Evolutionary conservation across 2,329 filamentous ascomycete genomes (phyloP), one percentile per base, ranked within the genome.

Genomic region (Shiraia bambusicola): DNA sequence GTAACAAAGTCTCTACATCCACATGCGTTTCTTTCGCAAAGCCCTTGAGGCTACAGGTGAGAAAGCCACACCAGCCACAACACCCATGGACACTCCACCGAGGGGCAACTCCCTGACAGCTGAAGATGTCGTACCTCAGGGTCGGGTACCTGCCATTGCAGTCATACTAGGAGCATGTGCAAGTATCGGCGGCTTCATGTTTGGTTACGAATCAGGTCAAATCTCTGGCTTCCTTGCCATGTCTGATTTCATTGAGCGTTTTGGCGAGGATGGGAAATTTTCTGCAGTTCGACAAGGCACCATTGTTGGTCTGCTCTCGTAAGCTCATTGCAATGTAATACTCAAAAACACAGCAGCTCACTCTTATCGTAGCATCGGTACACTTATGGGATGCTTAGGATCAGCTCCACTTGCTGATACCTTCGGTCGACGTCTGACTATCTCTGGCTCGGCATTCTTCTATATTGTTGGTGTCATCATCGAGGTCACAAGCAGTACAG

Each of bases 301-400:
- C 7, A 67, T 68, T 33, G 65, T 68, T 24, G 65, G 60, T 56
- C 50, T 68, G 15, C 58, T 65, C 25, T 52, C 52, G 63, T 67
- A 56, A 49, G 64, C 52, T 3, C 11, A 11, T 6, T 12, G 8
- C 2, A 25, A 7, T 12, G 19, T 4, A 22, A 22, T 22, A 8
- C 4, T 16, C 6, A 10, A 8, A 14, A 6, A 14, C 5, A n/a
- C n/a, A n/a, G n/a, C n/a, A 34, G 5, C 26, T 17, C 17, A 30
- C 28, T 33, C 24, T 6, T 28, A 40, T 56, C 30, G 59, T 35
- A 3, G 13, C 28, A 61, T 83, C 26, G 86, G 86, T 34, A 89
- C 86, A 11, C 88, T 90, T 61, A 81, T 88, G 47, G 87, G 87
- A 28, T 80, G 85, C 11, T 72, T 89, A 6, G 64, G 68, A 34